phyloP scores from a whole-genome alignment of 139 green algal species.

The Ostreobium quekettii region DNA sequence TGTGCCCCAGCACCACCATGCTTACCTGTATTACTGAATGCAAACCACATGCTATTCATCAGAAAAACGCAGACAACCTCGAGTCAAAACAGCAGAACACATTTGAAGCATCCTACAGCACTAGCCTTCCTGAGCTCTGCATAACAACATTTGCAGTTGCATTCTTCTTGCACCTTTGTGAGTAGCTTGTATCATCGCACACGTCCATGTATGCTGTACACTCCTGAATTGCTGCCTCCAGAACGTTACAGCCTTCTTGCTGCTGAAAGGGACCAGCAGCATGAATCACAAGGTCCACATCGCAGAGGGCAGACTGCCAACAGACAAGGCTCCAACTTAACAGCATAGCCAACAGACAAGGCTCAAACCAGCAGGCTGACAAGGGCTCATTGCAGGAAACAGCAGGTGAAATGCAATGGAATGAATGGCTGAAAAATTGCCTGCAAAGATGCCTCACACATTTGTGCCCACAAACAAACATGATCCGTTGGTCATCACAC shows the following conservation, averaged over 20 bases:
- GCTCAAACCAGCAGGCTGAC: too few relatives aligned
- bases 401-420: constrained; percentile 1
- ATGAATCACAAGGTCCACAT: constrained; percentile 71
- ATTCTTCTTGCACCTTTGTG: constrained; percentile 30
- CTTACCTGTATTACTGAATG: too few relatives aligned
- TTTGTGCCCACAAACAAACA: too few relatives aligned
- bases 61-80: too few relatives aligned
- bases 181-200: constrained; percentile 82
- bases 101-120: too few relatives aligned
- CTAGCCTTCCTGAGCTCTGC: too few relatives aligned
- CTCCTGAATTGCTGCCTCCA: constrained; percentile 68
- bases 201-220: constrained; percentile 88
- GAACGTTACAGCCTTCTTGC: constrained; percentile 45
- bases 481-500: too few relatives aligned
- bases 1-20: too few relatives aligned
- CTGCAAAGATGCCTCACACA: background rate
- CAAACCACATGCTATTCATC: too few relatives aligned
- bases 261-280: constrained; percentile 90
- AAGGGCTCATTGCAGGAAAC: constrained; percentile 19
- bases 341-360: too few relatives aligned
- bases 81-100: too few relatives aligned
- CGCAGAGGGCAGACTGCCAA: background rate
- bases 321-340: too few relatives aligned
- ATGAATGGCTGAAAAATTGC: background rate
- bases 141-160: constrained; percentile 1